Evolutionary conservation across 2,329 filamentous ascomycete genomes (phyloP).

Genomic region (Boeremia lycopersici): DNA sequence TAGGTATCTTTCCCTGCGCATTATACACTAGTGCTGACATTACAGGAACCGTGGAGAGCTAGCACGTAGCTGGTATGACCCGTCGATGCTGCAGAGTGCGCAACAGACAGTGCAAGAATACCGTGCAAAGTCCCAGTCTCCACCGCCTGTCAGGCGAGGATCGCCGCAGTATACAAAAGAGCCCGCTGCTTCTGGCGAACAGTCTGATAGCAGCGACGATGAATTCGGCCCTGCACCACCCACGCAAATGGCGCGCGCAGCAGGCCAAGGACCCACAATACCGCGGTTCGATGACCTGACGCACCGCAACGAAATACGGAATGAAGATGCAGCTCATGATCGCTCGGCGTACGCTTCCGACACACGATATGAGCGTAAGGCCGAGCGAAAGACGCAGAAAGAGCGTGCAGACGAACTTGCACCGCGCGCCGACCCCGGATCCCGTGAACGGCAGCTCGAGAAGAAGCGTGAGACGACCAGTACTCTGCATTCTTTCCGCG

Average conservation of each 20-base stretch:
- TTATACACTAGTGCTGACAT: not conserved
- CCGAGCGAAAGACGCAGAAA: constrained; percentile 70
- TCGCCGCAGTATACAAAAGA: constrained; percentile 27
- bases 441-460: constrained; percentile 82
- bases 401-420: constrained; percentile 79
- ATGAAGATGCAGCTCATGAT: constrained; percentile 61
- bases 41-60: constrained; percentile 81
- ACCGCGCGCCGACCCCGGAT: constrained; percentile 82
- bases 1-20: constrained; percentile 47
- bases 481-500: constrained; percentile 73
- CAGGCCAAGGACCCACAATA: constrained; percentile 62
- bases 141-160: constrained; percentile 21
- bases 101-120: constrained; percentile 43
- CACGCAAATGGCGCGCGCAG: constrained; percentile 37
- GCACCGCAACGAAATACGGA: constrained; percentile 63
- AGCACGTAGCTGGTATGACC: constrained; percentile 92
- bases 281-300: constrained; percentile 77
- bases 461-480: constrained; percentile 77
- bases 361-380: constrained; percentile 66
- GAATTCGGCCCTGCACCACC: constrained; percentile 61
- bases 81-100: constrained; percentile 67
- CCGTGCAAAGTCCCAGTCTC: constrained; percentile 16
- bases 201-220: constrained; percentile 48
- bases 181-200: constrained; percentile 1
- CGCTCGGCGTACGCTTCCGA: constrained; percentile 54